Percentiles rank a stretch among this genome's conserved stretches.
These are phyloP conservation scores for Agapanthus africanus DNA, from an alignment of 106 monocot species.

Conservation along the genomic window DNA sequence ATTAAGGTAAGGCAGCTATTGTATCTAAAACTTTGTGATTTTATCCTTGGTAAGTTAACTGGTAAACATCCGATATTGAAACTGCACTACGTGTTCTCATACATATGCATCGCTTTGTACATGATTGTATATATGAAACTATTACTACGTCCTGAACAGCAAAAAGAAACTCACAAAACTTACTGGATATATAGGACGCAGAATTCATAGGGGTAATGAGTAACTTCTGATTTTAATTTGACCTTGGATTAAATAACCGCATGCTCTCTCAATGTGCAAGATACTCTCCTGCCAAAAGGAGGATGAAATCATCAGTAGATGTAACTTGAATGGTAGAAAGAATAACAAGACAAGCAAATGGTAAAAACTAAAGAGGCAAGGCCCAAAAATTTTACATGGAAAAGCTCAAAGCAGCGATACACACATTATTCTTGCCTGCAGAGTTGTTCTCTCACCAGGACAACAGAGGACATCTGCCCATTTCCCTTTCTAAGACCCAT, in stretches of 20 bases:
- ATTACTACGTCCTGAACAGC: too few relatives aligned
- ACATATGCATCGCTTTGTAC: too few relatives aligned
- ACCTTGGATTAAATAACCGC: background rate
- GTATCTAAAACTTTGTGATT: too few relatives aligned
- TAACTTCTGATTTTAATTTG: background rate
- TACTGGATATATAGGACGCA: background rate
- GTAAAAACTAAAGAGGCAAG: background rate
- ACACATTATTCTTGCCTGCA: slow-evolving; percentile 1
- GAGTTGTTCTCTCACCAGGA: background rate
- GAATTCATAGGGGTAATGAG: background rate
- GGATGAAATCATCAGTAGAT: background rate
- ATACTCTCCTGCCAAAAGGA: background rate
- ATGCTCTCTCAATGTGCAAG: background rate
- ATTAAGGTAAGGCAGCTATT: too few relatives aligned
- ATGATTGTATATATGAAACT: too few relatives aligned
- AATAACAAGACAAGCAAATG: background rate
- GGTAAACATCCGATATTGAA: too few relatives aligned
- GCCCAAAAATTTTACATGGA: background rate
- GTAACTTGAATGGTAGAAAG: too few relatives aligned
- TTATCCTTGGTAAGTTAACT: too few relatives aligned
- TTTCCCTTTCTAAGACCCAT: background rate
- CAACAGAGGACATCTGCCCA: background rate
- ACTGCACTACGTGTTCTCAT: too few relatives aligned
- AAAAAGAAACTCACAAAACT: too few relatives aligned
- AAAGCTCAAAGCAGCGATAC: background rate